Conservation (phyloP, 768 basidiomycete genomes). For the Lentinus brumalis region DNA sequence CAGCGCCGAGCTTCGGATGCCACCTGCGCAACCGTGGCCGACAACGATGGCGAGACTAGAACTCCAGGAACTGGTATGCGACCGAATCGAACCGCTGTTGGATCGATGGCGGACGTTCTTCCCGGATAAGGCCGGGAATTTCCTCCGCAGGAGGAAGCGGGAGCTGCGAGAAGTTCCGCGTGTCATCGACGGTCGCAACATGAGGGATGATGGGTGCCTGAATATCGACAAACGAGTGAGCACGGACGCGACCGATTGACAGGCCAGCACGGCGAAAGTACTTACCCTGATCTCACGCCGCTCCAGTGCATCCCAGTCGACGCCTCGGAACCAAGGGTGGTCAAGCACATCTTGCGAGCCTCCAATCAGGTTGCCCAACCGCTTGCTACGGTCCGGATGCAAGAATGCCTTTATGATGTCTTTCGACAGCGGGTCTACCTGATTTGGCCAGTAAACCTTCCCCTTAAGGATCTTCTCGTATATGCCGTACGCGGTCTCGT, state of each 20-base stretch:
- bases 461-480: slow-evolving; percentile 96
- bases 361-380: slow-evolving; percentile 90
- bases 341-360: slow-evolving; percentile 89
- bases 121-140: slow-evolving; percentile 74
- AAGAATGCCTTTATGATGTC: slow-evolving; percentile 88
- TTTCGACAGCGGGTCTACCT: slow-evolving; percentile 86
- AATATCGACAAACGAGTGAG: slow-evolving; percentile 1
- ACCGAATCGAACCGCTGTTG: slow-evolving; percentile 68
- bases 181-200: slow-evolving; percentile 78
- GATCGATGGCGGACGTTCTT: slow-evolving; percentile 59
- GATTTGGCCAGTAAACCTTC: slow-evolving; percentile 87
- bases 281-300: slow-evolving; percentile 82
- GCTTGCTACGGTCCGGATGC: slow-evolving; percentile 87
- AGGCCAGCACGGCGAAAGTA: slow-evolving; percentile 13
- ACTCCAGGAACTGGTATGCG: slow-evolving; percentile 75
- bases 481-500: slow-evolving; percentile 96
- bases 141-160: slow-evolving; percentile 77
- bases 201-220: slow-evolving; percentile 88
- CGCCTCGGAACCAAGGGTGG: slow-evolving; percentile 95
- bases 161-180: slow-evolving; percentile 81
- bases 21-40: not conserved
- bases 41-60: slow-evolving; percentile 39
- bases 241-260: not conserved
- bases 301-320: slow-evolving; percentile 89
- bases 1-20: slow-evolving; percentile 9